Conservation (phyloP, 108 stramenopile species). For the Bacterosira constricta region DNA sequence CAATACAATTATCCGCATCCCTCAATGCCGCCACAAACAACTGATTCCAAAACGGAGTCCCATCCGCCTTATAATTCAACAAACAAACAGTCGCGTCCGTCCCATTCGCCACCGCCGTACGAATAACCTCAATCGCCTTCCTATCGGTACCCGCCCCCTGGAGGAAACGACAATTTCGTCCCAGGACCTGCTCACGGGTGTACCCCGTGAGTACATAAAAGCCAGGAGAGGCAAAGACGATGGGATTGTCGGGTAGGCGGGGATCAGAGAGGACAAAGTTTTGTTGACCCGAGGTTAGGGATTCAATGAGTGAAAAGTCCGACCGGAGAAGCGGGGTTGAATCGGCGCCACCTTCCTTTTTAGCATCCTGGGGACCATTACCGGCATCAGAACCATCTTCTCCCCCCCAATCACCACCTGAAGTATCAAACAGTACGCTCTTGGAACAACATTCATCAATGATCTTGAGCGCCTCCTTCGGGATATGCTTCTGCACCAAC, state of each 20-base stretch:
- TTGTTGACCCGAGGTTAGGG: conserved; percentile 81
- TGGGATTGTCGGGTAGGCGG: conserved; percentile 96
- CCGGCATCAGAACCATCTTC: not conserved
- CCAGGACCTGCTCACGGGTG: conserved; percentile 89
- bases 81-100: conserved; percentile 90
- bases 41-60: conserved; percentile 98
- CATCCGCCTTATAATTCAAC: conserved; percentile 97
- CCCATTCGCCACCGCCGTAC: conserved; percentile 79
- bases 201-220: conserved; percentile 97
- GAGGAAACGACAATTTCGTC: conserved; percentile 98
- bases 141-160: conserved; percentile 96
- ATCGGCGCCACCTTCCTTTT: conserved; percentile 5
- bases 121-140: conserved; percentile 87
- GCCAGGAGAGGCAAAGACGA: conserved; percentile 89
- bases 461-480: conserved; percentile 76
- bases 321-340: conserved; percentile 61
- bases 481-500: conserved; percentile 83
- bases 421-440: conserved; percentile 71
- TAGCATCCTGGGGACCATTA: not conserved
- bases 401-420: not conserved
- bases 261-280: conserved; percentile 95
- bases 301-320: conserved; percentile 84
- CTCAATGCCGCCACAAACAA: conserved; percentile 95
- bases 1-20: conserved; percentile 91
- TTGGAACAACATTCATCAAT: conserved; percentile 78